These are phyloP conservation scores for Amanita phalloides DNA, from an alignment of 768 basidiomycete species.

Conservation along the genomic window DNA sequence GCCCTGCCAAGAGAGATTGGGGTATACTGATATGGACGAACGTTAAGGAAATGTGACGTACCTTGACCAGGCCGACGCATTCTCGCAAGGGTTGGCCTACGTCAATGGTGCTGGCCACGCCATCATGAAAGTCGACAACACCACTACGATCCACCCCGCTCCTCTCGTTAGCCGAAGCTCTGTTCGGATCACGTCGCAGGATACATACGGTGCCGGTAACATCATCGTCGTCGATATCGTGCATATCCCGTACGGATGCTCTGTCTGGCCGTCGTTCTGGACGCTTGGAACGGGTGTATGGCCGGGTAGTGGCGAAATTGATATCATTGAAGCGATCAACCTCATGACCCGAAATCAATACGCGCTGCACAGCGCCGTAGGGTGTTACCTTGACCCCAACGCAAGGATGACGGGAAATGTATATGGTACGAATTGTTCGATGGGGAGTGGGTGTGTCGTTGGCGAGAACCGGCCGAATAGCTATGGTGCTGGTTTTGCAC, in stretches of 20 bases:
- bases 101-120: constrained; percentile 52
- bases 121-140: constrained; percentile 69
- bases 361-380: constrained; percentile 59
- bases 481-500: constrained; percentile 58
- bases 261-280: constrained; percentile 44
- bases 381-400: constrained; percentile 26
- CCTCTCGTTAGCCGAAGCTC: constrained; percentile 27
- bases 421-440: constrained; percentile 44
- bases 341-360: constrained; percentile 58
- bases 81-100: constrained; percentile 41
- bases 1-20: neutral
- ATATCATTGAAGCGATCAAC: constrained; percentile 81
- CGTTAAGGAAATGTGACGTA: constrained; percentile 51
- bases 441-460: constrained; percentile 57
- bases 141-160: constrained; percentile 31
- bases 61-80: constrained; percentile 36
- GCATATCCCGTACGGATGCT: constrained; percentile 42
- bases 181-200: constrained; percentile 34
- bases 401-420: constrained; percentile 36
- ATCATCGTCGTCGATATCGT: constrained; percentile 33
- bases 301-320: constrained; percentile 40
- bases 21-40: too few species aligned
- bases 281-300: constrained; percentile 28
- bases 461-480: constrained; percentile 47
- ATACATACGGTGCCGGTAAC: constrained; percentile 30